Conservation (phyloP, 2,329 filamentous ascomycete species). For the Metarhizium sp. region DNA sequence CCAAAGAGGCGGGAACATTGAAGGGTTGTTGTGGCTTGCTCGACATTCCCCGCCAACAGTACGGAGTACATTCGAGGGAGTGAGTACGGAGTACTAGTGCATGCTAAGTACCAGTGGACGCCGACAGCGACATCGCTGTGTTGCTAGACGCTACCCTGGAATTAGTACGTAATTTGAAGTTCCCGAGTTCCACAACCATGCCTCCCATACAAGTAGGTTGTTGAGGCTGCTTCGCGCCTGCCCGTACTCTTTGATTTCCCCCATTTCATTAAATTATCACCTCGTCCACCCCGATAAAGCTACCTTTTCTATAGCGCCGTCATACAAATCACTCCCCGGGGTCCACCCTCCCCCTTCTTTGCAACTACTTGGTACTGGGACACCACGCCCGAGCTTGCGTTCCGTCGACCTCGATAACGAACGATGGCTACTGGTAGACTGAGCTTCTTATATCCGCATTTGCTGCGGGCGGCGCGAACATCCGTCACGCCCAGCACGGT, state of each 20-base stretch:
- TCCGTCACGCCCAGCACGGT: neutral
- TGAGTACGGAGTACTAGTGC: too few species aligned
- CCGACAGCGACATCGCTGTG: too few species aligned
- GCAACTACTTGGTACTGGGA: neutral
- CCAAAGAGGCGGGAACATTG: too few species aligned
- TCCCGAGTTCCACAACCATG: neutral
- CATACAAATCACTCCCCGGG: neutral
- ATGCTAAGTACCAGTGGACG: too few species aligned
- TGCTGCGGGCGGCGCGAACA: constrained; percentile 41
- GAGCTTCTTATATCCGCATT: constrained; percentile 59
- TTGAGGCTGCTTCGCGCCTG: neutral
- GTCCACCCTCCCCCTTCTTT: neutral
- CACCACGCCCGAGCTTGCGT: neutral
- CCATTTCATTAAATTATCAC: neutral
- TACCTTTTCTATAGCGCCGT: neutral
- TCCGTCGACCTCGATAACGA: constrained; percentile 22
- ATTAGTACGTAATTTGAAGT: too few species aligned
- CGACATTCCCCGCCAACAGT: too few species aligned
- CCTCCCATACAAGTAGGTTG: too few species aligned
- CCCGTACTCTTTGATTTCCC: neutral
- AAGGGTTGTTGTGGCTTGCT: too few species aligned
- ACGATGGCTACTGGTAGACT: constrained; percentile 49
- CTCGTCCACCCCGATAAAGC: neutral
- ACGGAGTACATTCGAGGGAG: too few species aligned
- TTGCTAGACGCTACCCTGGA: too few species aligned